Conservation (phyloP, 768 basidiomycete species). For the Cystoderma amianthinum region DNA sequence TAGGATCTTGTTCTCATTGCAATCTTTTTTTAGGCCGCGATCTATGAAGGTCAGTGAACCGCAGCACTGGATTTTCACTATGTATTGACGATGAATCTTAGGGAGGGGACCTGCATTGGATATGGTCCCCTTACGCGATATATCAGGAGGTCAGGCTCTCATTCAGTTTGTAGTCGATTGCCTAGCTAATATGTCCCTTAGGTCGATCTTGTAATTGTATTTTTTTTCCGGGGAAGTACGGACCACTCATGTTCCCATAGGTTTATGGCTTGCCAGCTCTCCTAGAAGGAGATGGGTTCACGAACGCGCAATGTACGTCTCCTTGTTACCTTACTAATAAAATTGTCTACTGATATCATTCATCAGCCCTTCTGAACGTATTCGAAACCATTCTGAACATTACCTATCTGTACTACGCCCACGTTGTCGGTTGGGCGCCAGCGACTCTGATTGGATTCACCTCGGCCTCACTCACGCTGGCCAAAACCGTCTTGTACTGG, state of each 20-base stretch:
- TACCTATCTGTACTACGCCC: slow-evolving; percentile 68
- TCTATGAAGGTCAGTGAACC: slow-evolving; percentile 51
- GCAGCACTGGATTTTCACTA: not conserved
- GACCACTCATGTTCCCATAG: slow-evolving; percentile 21
- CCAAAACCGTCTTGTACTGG: slow-evolving; percentile 83
- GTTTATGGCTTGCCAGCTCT: slow-evolving; percentile 69
- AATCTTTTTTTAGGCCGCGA: slow-evolving; percentile 48
- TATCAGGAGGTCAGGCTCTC: slow-evolving; percentile 61
- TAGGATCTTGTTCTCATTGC: too few relatives aligned
- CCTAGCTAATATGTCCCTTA: slow-evolving; percentile 8
- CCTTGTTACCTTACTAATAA: not conserved
- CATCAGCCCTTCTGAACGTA: slow-evolving; percentile 67
- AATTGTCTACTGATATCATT: not conserved
- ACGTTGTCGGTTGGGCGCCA: slow-evolving; percentile 50
- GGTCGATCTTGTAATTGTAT: slow-evolving; percentile 27
- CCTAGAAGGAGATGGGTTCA: slow-evolving; percentile 68
- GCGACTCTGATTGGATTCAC: slow-evolving; percentile 74
- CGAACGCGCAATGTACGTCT: slow-evolving; percentile 75
- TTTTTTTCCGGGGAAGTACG: too few relatives aligned
- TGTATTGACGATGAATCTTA: slow-evolving; percentile 9
- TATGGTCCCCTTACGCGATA: slow-evolving; percentile 78
- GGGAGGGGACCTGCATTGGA: slow-evolving; percentile 89
- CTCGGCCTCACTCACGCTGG: slow-evolving; percentile 69
- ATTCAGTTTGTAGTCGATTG: too few relatives aligned
- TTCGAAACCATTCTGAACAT: slow-evolving; percentile 75